A percentile compares a stretch with the other conserved stretches of the same genome.
Evolutionary conservation across 2,329 filamentous ascomycete species (phyloP).

Genomic region (Trichoderma atroviride): DNA sequence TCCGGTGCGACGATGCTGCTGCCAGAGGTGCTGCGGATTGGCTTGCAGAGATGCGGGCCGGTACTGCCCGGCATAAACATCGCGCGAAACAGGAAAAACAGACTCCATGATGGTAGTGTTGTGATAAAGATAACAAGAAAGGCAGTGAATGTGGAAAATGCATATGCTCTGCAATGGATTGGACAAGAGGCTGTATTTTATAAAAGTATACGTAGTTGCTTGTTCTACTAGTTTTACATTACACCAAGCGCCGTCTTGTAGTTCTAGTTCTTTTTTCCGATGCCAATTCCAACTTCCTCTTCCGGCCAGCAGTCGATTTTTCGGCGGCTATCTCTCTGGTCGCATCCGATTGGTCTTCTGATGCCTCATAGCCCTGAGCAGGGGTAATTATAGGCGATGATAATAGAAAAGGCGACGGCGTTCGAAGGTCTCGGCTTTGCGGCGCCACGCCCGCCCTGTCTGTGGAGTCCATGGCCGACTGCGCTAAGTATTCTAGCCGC

Average conservation of each 20-base stretch:
- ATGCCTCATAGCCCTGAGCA: neutral
- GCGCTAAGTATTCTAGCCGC: slow-evolving; percentile 12
- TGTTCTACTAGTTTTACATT: neutral
- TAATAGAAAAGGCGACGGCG: slow-evolving; percentile 18
- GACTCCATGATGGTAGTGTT: neutral
- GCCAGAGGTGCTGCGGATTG: neutral
- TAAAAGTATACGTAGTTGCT: neutral
- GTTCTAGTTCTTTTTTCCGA: neutral
- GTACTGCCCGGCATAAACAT: neutral
- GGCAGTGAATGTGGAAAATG: neutral
- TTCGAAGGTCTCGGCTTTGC: neutral
- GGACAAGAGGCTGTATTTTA: neutral
- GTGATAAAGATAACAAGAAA: no score
- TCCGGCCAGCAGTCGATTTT: neutral
- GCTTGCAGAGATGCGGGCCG: neutral
- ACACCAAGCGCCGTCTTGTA: neutral
- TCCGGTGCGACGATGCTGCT: neutral
- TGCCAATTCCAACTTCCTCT: neutral
- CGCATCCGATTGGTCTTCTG: neutral
- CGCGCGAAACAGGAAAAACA: neutral
- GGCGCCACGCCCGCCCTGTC: neutral
- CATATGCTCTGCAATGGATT: neutral
- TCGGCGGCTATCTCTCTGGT: neutral
- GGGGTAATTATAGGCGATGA: neutral
- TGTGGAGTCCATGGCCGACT: neutral